A percentile compares a stretch with the other conserved stretches of the same genome.
Evolutionary conservation across 495 filamentous ascomycete species (phyloP).

Genomic region (Hyaloscypha bicolor): DNA sequence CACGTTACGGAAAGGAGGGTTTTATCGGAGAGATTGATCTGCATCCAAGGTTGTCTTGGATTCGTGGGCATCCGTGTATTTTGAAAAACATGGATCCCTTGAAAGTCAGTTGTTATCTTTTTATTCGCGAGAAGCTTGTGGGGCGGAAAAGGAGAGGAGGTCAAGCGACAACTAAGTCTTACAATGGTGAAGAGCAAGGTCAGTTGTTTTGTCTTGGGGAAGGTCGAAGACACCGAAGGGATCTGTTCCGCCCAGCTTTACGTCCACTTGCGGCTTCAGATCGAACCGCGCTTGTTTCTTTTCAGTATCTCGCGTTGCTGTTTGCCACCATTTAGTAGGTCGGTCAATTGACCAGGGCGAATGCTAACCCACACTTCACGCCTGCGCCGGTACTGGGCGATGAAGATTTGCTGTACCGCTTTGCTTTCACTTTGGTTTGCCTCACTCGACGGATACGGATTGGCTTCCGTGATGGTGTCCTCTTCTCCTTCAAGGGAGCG

Average conservation of each 20-base stretch:
- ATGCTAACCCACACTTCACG: background rate
- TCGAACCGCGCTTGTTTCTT: background rate
- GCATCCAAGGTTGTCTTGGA: slow-evolving; percentile 17
- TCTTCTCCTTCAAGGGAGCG: background rate
- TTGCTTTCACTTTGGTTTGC: background rate
- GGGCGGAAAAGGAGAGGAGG: background rate
- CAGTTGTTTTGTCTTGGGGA: slow-evolving; percentile 8
- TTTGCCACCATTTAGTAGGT: background rate
- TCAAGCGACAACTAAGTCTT: background rate
- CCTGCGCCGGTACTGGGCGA: background rate
- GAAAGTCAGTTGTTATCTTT: background rate
- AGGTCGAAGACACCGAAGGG: slow-evolving; percentile 13
- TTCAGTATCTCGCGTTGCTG: background rate
- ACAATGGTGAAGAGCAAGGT: slow-evolving; percentile 21
- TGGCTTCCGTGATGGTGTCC: background rate
- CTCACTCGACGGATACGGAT: background rate
- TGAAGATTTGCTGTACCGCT: background rate
- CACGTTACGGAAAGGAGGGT: slow-evolving; percentile 20
- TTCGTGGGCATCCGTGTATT: slow-evolving; percentile 16
- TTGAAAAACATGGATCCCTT: slow-evolving; percentile 17
- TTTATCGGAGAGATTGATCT: slow-evolving; percentile 18
- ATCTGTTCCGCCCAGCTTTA: slow-evolving; percentile 10
- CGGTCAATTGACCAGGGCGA: background rate
- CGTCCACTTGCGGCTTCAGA: background rate
- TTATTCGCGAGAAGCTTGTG: background rate